phyloP scores from a whole-genome alignment of 176 grass and related monocot species.

The Avena sativa region DNA sequence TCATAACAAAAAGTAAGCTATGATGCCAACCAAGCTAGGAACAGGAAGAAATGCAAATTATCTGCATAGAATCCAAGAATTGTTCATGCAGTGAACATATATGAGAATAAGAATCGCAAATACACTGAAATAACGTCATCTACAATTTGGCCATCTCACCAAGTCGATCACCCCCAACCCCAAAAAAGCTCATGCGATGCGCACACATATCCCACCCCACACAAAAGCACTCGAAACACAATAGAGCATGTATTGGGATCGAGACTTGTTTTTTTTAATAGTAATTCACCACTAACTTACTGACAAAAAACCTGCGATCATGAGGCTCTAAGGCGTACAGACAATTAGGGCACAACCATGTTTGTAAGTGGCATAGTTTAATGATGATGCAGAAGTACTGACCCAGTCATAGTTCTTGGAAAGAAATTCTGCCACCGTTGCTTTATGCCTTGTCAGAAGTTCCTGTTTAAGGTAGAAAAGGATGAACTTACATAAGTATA shows the following conservation, averaged over 20 bases:
- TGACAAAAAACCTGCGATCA: background rate
- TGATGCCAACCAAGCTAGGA: background rate
- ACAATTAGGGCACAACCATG: constrained; percentile 4
- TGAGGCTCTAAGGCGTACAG: background rate
- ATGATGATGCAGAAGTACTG: constrained; percentile 40
- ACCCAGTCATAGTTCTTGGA: constrained; percentile 97
- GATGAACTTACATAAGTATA: constrained; percentile 34
- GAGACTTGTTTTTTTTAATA: background rate
- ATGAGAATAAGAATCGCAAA: constrained; percentile 4
- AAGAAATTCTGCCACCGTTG: constrained; percentile 97
- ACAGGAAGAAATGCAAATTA: constrained; percentile 6
- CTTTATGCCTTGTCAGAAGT: constrained; percentile 98
- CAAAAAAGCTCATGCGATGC: background rate
- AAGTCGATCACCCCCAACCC: background rate
- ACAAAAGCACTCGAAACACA: background rate
- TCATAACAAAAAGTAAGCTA: constrained; percentile 23
- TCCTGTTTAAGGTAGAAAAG: constrained; percentile 63
- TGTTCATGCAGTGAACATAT: background rate
- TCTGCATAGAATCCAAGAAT: background rate
- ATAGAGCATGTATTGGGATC: background rate
- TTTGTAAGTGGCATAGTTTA: constrained; percentile 36
- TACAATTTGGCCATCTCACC: background rate
- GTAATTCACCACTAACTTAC: background rate
- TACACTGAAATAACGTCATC: constrained; percentile 13
- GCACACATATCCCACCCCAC: background rate